Conservation (phyloP, 208 protist genomes). For the Acanthamoeba healyi region DNA sequence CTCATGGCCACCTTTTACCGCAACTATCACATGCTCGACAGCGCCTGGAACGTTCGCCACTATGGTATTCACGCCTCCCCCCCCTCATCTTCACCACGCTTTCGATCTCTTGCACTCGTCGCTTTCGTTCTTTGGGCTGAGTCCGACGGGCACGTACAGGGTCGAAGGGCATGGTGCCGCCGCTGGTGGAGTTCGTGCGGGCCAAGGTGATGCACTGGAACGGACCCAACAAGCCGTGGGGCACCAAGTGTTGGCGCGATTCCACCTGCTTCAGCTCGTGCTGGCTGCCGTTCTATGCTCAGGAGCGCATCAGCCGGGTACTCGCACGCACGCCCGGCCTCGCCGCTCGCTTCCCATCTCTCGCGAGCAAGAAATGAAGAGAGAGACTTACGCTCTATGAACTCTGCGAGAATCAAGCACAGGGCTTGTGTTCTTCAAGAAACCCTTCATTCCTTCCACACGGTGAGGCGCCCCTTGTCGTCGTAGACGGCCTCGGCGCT, state of each 20-base stretch:
- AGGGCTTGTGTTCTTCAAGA: too few relatives aligned
- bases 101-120: not conserved
- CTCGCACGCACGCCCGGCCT: not conserved
- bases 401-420: too few relatives aligned
- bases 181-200: not conserved
- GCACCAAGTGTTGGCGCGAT: not conserved
- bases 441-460: not conserved
- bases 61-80: not conserved
- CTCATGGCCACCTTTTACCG: conserved; percentile 71
- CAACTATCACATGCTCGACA: conserved; percentile 59
- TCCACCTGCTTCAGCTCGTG: conserved; percentile 19
- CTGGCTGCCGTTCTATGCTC: conserved; percentile 28
- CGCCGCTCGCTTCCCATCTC: not conserved
- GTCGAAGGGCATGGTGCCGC: not conserved
- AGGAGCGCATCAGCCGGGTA: not conserved
- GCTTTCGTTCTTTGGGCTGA: not conserved
- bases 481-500: conserved; percentile 13
- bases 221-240: conserved; percentile 42
- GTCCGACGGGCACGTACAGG: not conserved
- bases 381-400: too few relatives aligned
- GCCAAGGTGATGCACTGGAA: conserved; percentile 73
- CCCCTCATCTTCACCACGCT: not conserved
- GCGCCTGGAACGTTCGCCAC: conserved; percentile 67
- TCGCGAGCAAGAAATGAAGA: not conserved
- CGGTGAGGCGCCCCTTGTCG: not conserved